These are phyloP conservation scores for Cyathus olla DNA, from an alignment of 1,284 basidiomycete genomes.

Conservation along the genomic window DNA sequence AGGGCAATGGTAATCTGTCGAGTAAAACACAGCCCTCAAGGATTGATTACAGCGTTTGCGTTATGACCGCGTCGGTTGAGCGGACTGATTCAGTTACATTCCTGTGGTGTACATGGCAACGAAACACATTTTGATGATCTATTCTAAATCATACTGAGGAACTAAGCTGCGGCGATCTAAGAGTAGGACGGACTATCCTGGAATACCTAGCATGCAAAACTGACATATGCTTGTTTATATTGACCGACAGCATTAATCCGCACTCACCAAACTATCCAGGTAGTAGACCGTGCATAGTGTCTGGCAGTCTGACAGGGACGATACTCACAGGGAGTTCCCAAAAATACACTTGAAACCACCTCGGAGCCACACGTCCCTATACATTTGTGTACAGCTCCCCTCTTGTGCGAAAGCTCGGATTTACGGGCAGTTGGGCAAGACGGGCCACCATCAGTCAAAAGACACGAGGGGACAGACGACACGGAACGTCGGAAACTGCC, in stretches of 20 bases:
- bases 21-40: background rate
- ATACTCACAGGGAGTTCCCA: background rate
- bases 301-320: constrained; percentile 7
- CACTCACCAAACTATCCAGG: too few relatives aligned
- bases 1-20: background rate
- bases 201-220: too few relatives aligned
- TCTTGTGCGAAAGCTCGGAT: constrained; percentile 10
- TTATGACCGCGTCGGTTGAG: background rate
- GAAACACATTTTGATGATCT: constrained; percentile 1
- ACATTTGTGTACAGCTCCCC: constrained; percentile 2
- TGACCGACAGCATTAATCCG: constrained; percentile 10
- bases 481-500: background rate
- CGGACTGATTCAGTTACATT: background rate
- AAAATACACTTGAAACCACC: background rate
- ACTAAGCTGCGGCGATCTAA: too few relatives aligned
- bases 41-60: too few relatives aligned
- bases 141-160: too few relatives aligned
- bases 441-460: constrained; percentile 7
- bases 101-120: constrained; percentile 1
- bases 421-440: constrained; percentile 5
- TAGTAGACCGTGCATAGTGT: constrained; percentile 3
- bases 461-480: constrained; percentile 17
- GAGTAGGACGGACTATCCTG: too few relatives aligned
- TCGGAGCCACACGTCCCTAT: constrained; percentile 6
- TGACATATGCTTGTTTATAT: constrained; percentile 1